These are phyloP conservation scores for Floccularia luteovirens DNA, from an alignment of 768 basidiomycete genomes.

Conservation along the genomic window DNA sequence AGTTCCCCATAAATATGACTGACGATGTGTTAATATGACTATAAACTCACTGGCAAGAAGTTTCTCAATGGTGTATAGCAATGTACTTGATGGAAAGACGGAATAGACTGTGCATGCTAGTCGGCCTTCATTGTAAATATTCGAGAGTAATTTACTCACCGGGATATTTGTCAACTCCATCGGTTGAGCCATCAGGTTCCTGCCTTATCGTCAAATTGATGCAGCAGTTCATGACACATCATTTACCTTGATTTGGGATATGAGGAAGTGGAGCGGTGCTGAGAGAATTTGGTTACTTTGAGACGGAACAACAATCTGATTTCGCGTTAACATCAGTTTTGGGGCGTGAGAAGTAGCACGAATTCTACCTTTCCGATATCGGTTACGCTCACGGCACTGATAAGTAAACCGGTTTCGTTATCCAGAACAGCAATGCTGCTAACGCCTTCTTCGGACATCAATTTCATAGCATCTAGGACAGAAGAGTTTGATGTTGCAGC, in stretches of 20 bases:
- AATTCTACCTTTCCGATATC: constrained; percentile 64
- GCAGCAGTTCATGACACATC: neutral
- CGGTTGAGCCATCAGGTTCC: constrained; percentile 70
- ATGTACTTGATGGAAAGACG: constrained; percentile 53
- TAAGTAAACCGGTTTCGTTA: constrained; percentile 49
- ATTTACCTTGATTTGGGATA: constrained; percentile 63
- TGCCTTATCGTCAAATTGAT: constrained; percentile 14
- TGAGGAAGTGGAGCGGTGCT: constrained; percentile 61
- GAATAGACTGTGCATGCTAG: constrained; percentile 85
- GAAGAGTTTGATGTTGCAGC: constrained; percentile 51
- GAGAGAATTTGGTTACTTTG: constrained; percentile 73
- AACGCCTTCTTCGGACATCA: constrained; percentile 83
- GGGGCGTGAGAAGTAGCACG: neutral
- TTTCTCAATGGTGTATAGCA: constrained; percentile 72
- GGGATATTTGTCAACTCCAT: constrained; percentile 76
- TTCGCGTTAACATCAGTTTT: constrained; percentile 1
- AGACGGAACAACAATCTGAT: constrained; percentile 69
- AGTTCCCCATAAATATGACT: constrained; percentile 4
- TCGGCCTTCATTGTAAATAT: no score
- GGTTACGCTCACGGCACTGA: constrained; percentile 78
- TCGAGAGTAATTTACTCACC: constrained; percentile 27
- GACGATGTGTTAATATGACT: neutral
- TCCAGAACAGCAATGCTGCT: constrained; percentile 77
- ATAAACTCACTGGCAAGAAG: constrained; percentile 65
- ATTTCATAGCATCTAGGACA: constrained; percentile 74